A percentile compares a stretch with the other conserved stretches of the same genome.
These are phyloP conservation scores for Stachybotrys chartarum DNA, from an alignment of 2,329 filamentous ascomycete species.

Conservation along the genomic window DNA sequence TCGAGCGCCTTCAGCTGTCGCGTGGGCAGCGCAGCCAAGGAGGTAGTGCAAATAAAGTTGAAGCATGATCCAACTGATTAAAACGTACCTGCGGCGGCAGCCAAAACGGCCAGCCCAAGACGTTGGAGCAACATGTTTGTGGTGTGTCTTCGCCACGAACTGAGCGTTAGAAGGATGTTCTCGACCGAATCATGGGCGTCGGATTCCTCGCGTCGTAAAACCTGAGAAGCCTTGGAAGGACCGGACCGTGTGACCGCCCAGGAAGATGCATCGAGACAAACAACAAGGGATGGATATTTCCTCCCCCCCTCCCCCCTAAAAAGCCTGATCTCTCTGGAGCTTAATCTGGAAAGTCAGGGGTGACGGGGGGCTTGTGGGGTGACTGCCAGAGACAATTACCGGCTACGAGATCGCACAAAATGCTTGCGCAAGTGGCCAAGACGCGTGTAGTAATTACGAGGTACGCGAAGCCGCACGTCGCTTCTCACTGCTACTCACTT, in stretches of 20 bases:
- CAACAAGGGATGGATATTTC: not conserved
- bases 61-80: not conserved
- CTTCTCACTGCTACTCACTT: too few species aligned
- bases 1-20: too few species aligned
- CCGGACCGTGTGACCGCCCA: not conserved
- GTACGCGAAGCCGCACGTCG: too few species aligned
- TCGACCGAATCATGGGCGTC: not conserved
- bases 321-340: not conserved
- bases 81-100: not conserved
- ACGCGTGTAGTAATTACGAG: too few species aligned
- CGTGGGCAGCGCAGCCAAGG: too few species aligned
- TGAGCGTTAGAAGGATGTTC: not conserved
- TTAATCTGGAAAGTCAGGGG: not conserved
- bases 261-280: not conserved
- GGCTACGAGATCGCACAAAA: not conserved
- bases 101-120: not conserved
- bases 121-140: slow-evolving; percentile 1
- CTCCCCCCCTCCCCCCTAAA: not conserved
- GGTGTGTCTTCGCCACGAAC: too few species aligned
- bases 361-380: not conserved
- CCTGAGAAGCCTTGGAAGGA: not conserved
- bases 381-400: not conserved
- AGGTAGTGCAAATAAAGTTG: not conserved
- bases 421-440: not conserved
- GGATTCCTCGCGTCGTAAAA: not conserved